phyloP scores from a whole-genome alignment of 2,329 filamentous ascomycete species.

The Pseudogymnoascus sp. region DNA sequence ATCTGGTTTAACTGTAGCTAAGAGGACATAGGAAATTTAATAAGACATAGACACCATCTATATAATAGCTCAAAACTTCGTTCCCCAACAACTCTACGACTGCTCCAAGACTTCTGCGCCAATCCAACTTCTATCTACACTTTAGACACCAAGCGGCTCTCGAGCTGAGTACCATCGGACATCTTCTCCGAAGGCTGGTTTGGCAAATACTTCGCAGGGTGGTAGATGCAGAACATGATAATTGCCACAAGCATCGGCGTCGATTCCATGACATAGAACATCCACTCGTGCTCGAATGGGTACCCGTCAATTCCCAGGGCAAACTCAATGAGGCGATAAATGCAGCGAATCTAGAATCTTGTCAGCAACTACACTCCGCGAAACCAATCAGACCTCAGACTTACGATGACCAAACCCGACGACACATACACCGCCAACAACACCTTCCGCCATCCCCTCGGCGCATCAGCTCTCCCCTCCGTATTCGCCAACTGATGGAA shows the following conservation, averaged over 20 bases:
- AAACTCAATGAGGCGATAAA: slow-evolving; percentile 46
- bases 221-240: slow-evolving; percentile 39
- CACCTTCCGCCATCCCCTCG: slow-evolving; percentile 31
- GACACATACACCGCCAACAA: slow-evolving; percentile 36
- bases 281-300: slow-evolving; percentile 42
- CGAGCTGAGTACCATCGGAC: neutral
- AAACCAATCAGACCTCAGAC: slow-evolving; percentile 16
- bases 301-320: slow-evolving; percentile 42
- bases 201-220: slow-evolving; percentile 35
- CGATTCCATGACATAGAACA: slow-evolving; percentile 43
- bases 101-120: neutral
- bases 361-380: neutral
- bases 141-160: neutral
- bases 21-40: neutral
- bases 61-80: neutral
- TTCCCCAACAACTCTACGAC: neutral
- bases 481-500: slow-evolving; percentile 30
- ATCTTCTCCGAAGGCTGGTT: slow-evolving; percentile 13
- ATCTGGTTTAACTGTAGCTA: neutral
- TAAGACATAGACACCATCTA: neutral
- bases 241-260: slow-evolving; percentile 40
- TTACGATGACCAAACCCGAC: slow-evolving; percentile 37
- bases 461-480: slow-evolving; percentile 20
- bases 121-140: neutral
- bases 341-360: slow-evolving; percentile 37